Conservation (phyloP, 805 yeast genomes). For the Candida khao-thaluensis region DNA sequence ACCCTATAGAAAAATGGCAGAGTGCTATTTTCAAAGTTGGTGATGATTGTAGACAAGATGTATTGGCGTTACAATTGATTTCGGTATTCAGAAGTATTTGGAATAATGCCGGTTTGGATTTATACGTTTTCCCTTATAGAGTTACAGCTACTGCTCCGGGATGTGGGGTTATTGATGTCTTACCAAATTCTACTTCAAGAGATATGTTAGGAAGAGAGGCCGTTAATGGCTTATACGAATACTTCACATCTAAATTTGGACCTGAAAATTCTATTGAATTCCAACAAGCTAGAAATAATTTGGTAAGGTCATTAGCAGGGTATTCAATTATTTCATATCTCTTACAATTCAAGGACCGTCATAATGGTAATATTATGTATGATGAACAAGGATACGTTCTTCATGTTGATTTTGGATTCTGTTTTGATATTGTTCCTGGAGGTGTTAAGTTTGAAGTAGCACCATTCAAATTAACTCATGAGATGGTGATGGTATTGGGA, state of each 20-base stretch:
- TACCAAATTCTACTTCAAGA: slow-evolving; percentile 92
- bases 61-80: slow-evolving; percentile 86
- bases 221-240: slow-evolving; percentile 92
- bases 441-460: slow-evolving; percentile 98
- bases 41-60: slow-evolving; percentile 98
- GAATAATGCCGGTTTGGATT: slow-evolving; percentile 83
- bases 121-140: slow-evolving; percentile 88
- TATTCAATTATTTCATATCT: slow-evolving; percentile 89
- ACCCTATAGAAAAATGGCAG: slow-evolving; percentile 71
- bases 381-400: slow-evolving; percentile 92
- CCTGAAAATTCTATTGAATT: slow-evolving; percentile 88
- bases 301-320: slow-evolving; percentile 91
- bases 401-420: slow-evolving; percentile 97
- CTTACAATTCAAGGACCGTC: slow-evolving; percentile 94
- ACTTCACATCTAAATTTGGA: slow-evolving; percentile 88
- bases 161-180: slow-evolving; percentile 97
- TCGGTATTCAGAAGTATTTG: slow-evolving; percentile 90
- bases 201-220: slow-evolving; percentile 99
- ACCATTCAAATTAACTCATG: slow-evolving; percentile 93
- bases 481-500: slow-evolving; percentile 97
- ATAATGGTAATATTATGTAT: slow-evolving; percentile 96
- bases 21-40: slow-evolving; percentile 98
- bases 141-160: slow-evolving; percentile 99
- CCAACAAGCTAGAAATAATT: slow-evolving; percentile 88
- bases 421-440: slow-evolving; percentile 98